These are phyloP conservation scores for Candida multigemmis DNA, from an alignment of 805 yeast species.

Conservation along the genomic window DNA sequence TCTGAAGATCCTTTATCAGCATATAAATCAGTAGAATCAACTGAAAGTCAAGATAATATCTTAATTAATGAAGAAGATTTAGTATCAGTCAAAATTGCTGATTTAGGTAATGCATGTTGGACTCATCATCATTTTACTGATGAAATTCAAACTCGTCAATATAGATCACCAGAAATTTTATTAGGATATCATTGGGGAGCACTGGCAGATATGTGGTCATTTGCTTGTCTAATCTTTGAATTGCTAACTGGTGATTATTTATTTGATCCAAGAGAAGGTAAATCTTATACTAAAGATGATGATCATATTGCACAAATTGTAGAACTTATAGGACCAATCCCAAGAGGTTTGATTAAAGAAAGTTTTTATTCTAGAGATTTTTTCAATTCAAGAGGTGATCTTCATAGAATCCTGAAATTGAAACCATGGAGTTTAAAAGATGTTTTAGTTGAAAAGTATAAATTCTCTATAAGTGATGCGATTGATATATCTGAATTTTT, in stretches of 20 bases:
- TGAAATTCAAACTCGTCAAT: constrained; percentile 63
- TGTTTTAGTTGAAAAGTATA: constrained; percentile 82
- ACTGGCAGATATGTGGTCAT: constrained; percentile 92
- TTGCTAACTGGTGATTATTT: constrained; percentile 88
- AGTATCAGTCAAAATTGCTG: constrained; percentile 61
- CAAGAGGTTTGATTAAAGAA: constrained; percentile 46
- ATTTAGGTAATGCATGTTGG: constrained; percentile 67
- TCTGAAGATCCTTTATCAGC: constrained; percentile 2
- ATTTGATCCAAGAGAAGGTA: constrained; percentile 81
- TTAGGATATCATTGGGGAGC: constrained; percentile 89
- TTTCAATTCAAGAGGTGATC: constrained; percentile 59
- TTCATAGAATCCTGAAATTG: constrained; percentile 70
- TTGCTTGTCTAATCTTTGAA: constrained; percentile 87
- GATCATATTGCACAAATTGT: constrained; percentile 95
- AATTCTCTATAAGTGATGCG: constrained; percentile 60
- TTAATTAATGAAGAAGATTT: constrained; percentile 37
- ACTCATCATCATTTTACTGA: constrained; percentile 53
- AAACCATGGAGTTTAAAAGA: constrained; percentile 84
- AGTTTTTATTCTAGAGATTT: constrained; percentile 55
- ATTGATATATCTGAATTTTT: constrained; percentile 67
- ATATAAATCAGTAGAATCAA: constrained; percentile 5
- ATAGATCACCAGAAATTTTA: constrained; percentile 56
- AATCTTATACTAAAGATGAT: constrained; percentile 77
- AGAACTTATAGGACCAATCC: constrained; percentile 68
- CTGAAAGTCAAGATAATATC: constrained; percentile 8